Evolutionary conservation across 331 rosid species (phyloP).

Genomic region (Dryas integrifolia): DNA sequence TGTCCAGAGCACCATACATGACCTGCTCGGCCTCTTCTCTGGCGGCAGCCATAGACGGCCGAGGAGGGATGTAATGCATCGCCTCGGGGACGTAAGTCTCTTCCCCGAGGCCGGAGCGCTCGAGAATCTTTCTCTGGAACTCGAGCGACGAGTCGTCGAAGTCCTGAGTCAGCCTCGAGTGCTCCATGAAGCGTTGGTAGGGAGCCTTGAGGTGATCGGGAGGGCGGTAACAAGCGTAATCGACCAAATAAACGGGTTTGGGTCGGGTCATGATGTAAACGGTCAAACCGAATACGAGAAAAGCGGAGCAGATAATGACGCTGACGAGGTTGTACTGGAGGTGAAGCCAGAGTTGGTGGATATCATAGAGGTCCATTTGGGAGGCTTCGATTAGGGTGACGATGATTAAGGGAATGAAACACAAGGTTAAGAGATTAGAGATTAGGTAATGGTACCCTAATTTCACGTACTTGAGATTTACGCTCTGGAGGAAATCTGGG

Average conservation of each 20-base stretch:
- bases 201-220: conserved; percentile 55
- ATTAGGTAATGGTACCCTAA: conserved; percentile 62
- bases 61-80: conserved; percentile 55
- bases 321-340: conserved; percentile 55
- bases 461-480: conserved; percentile 63
- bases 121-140: conserved; percentile 54
- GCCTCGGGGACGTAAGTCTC: conserved; percentile 62
- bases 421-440: conserved; percentile 50
- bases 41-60: conserved; percentile 51
- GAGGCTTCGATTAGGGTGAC: conserved; percentile 50
- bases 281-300: conserved; percentile 54
- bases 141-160: conserved; percentile 58
- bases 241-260: conserved; percentile 41
- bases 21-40: conserved; percentile 56
- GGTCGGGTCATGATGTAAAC: conserved; percentile 48
- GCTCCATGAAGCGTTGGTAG: conserved; percentile 36
- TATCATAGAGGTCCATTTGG: conserved; percentile 39
- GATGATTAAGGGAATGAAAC: conserved; percentile 42
- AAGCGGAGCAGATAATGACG: conserved; percentile 41
- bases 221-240: conserved; percentile 48
- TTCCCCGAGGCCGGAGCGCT: conserved; percentile 56
- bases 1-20: conserved; percentile 59
- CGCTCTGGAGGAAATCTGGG: conserved; percentile 66
- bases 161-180: conserved; percentile 47
- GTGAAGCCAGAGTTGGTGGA: conserved; percentile 45